A percentile compares a stretch with the other conserved stretches of the same genome.
phyloP scores from a whole-genome alignment of 345 rosid genomes.

The Nephelium lappaceum region DNA sequence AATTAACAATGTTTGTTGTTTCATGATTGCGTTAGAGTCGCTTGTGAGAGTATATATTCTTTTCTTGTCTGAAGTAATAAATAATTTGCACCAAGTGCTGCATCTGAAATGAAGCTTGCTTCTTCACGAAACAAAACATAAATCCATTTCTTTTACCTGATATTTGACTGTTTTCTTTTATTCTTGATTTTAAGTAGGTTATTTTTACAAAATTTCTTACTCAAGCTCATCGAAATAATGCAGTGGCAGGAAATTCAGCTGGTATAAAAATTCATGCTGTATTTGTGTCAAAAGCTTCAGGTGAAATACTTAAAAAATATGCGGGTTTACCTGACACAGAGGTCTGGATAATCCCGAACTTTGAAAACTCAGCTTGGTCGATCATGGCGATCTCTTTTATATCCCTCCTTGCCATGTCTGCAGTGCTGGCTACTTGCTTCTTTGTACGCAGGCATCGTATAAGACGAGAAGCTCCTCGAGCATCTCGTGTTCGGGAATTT shows the following conservation, averaged over 20 bases:
- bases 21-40: neutral
- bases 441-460: conserved; percentile 88
- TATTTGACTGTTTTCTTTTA: too few species aligned
- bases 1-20: too few species aligned
- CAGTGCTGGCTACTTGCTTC: conserved; percentile 95
- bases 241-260: conserved; percentile 92
- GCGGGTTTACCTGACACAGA: conserved; percentile 58
- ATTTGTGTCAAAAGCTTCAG: conserved; percentile 76
- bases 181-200: neutral
- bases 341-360: conserved; percentile 76
- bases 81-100: neutral
- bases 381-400: conserved; percentile 94
- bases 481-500: conserved; percentile 68
- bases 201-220: conserved; percentile 13
- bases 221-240: conserved; percentile 16
- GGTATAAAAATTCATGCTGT: conserved; percentile 86
- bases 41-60: neutral
- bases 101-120: too few species aligned
- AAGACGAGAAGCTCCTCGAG: conserved; percentile 61
- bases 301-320: conserved; percentile 54
- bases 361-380: conserved; percentile 93
- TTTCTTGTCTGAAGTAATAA: neutral
- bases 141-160: too few species aligned
- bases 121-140: too few species aligned
- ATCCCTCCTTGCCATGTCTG: conserved; percentile 92